Evolutionary conservation across 2,329 filamentous ascomycete species (phyloP), one percentile per base, ranked within the genome.

Genomic region (Didymella glomerata): DNA sequence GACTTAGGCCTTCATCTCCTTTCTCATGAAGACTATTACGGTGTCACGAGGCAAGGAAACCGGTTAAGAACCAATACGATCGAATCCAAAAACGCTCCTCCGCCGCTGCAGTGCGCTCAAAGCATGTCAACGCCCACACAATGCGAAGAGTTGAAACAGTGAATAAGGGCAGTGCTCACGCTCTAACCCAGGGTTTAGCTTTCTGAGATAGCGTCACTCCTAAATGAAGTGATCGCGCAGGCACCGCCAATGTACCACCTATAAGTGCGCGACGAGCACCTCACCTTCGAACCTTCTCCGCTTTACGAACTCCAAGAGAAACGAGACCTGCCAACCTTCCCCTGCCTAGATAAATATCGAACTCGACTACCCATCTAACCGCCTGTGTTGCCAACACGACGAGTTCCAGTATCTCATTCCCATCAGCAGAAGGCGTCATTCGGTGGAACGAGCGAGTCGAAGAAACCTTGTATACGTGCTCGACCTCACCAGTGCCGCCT

Each of bases 31-130:
- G 62, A 66, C 63, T 59, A 57, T 62, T 58, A 70, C 64, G 68
- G 71, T 68, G 66, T 71, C 68, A 75, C 67, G 72, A 76, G 72
- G 66, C 63, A 69, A 70, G 67, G 66, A 64, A 67, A 61, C 61
- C 51, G 68, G 62, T 64, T 66, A 61, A 66, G 67, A 65, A 62
- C 61, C 66, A 69, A 69, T 68, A 69, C 65, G 65, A 73, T 66
- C 63, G 69, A 73, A 68, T 70, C 66, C 65, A 71, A 61, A 65
- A 68, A 60, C 57, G 41, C 52, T 54, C 50, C 40, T 47, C 46
- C 56, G 46, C 51, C 50, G 32, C 41, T 48, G 44, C 25, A 50
- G 18, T 34, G 27, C 46, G 42, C 42, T 55, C 18, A 41, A 36
- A 32, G 46, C 40, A 16, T 25, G n/a, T 48, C 46, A 41, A 14